Base-by-base conservation (phyloP, 805 yeast genomes). In the Zygosaccharomyces bisporus region DNA sequence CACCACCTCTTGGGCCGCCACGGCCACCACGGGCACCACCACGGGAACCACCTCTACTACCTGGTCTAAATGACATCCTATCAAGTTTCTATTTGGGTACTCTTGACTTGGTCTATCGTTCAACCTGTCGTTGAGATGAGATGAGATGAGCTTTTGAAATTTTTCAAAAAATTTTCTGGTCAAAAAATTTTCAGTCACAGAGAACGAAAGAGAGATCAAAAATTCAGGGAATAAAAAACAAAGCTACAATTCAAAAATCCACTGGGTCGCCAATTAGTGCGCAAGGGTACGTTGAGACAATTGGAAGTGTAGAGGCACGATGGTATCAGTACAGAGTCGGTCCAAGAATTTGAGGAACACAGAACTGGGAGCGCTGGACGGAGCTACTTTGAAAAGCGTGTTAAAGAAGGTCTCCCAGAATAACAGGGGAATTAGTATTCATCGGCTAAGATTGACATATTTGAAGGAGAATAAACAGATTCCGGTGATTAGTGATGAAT, bases 31-130 rank as follows among this genome's bases (percentile, higher is more conserved):
- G 37, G 35, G 43, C 23, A 21, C 56, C 72, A 48, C 81, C 77
- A 42, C 78, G 58, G 56, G 63, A 63, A 51, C 79, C 74, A 57
- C 86, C 83, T 71, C 86, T 75, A 54, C 75, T 69, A 54, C 79
- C 80, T 58, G 84, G 79, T 70, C 82, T 80, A 66, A 82, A 83
- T 66, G 91, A 87, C 95, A 87, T 86, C 73, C 46, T 63, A 24
- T 37, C 16, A 27, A 27, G 14, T 14, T 27, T 27, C 6, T 27
- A 27, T 12, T 27, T 14, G 16, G 31, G 31, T 27, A 27, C 13
- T 27, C 31, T 27, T 27, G 31, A 27, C 16, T 27, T 27, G 3
- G 16, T 27, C n/a, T 14, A 27, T 14, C 31, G 8, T 27, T 27
- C 31, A 13, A 27, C 13, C 31, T 12, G 31, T 27, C 21, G 24